Percentiles rank a stretch among this genome's conserved stretches.
Conservation (phyloP, 1,284 basidiomycete genomes). For the Moniliophthora roreri region DNA sequence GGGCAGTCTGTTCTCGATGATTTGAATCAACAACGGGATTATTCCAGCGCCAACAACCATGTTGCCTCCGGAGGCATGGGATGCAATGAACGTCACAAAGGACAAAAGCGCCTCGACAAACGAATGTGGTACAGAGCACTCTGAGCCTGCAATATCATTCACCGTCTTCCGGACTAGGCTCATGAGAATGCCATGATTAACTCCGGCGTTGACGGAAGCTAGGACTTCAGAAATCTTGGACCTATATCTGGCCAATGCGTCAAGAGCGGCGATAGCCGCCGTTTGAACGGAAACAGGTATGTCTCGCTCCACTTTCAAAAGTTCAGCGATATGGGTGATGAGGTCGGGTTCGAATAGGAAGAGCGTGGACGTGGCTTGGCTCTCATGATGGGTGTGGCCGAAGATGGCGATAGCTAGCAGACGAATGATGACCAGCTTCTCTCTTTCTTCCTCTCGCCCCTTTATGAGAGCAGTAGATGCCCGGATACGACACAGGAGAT, state of each 20-base stretch:
- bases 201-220: conserved; percentile 90
- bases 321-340: conserved; percentile 84
- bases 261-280: conserved; percentile 85
- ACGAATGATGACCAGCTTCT: conserved; percentile 81
- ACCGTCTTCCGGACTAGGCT: conserved; percentile 81
- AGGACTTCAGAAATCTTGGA: conserved; percentile 85
- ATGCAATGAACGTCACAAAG: conserved; percentile 87
- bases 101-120: conserved; percentile 86
- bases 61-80: conserved; percentile 82
- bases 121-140: conserved; percentile 71
- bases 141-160: conserved; percentile 62
- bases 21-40: conserved; percentile 85
- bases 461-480: conserved; percentile 68
- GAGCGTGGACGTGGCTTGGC: conserved; percentile 75
- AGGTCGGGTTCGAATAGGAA: conserved; percentile 96
- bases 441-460: conserved; percentile 61
- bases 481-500: conserved; percentile 87
- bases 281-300: conserved; percentile 75
- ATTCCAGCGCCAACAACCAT: conserved; percentile 98
- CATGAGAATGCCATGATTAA: conserved; percentile 95
- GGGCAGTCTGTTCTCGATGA: conserved; percentile 76
- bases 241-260: conserved; percentile 87
- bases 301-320: conserved; percentile 77
- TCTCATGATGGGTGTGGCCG: conserved; percentile 81
- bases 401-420: conserved; percentile 90